Evolutionary conservation across 2,329 filamentous ascomycete genomes (phyloP).

Genomic region (Akanthomyces uredinophilus): DNA sequence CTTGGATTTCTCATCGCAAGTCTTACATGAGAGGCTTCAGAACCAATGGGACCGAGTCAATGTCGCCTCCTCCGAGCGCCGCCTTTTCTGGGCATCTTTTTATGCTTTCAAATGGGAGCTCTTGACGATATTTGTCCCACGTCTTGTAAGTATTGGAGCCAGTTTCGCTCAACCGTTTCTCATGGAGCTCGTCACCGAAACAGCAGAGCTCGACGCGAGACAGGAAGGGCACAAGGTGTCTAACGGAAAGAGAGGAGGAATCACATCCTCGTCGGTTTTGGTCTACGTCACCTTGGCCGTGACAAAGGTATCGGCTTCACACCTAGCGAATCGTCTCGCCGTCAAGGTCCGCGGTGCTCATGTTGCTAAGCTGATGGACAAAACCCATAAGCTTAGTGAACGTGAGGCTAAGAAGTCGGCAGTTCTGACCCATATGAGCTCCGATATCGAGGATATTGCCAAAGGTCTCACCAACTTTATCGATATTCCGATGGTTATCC

Average conservation of each 20-base stretch:
- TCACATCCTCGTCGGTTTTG: background rate
- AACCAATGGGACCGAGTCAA: background rate
- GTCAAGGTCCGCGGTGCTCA: conserved; percentile 28
- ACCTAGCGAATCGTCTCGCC: conserved; percentile 21
- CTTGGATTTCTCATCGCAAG: background rate
- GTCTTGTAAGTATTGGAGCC: background rate
- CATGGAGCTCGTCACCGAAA: background rate
- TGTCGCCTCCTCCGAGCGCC: background rate
- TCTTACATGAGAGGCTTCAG: background rate
- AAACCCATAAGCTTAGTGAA: conserved; percentile 31
- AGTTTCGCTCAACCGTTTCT: background rate
- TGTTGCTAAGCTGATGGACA: conserved; percentile 42
- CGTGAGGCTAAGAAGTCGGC: conserved; percentile 24
- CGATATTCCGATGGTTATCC: background rate
- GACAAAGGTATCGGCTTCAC: background rate
- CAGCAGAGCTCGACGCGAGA: background rate
- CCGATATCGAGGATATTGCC: conserved; percentile 1
- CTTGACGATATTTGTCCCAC: background rate
- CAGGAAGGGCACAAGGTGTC: background rate
- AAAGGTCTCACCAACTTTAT: background rate
- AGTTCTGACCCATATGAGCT: conserved; percentile 10
- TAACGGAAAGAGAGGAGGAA: background rate
- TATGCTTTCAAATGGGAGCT: background rate
- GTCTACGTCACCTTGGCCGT: background rate
- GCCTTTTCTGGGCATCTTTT: background rate